Evolutionary conservation across 2,329 filamentous ascomycete genomes (phyloP).

Genomic region (Cercospora citrullina): DNA sequence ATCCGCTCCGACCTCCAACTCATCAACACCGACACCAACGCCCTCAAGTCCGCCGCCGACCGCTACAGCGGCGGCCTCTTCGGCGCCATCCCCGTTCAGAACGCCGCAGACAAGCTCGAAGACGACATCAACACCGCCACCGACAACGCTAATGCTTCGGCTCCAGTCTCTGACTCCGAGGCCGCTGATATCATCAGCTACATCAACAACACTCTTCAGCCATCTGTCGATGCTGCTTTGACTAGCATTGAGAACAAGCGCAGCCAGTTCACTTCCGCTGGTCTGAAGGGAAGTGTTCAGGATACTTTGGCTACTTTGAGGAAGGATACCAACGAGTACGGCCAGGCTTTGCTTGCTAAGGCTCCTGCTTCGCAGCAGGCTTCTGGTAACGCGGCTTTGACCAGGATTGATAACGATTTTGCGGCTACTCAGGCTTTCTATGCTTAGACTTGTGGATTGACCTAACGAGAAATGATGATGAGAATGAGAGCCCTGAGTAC

Average conservation of each 20-base stretch:
- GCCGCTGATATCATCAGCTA: conserved; percentile 25
- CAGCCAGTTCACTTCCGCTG: background rate
- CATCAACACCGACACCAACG: conserved; percentile 25
- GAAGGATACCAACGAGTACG: background rate
- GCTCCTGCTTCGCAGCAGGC: conserved; percentile 17
- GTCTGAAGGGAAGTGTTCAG: conserved; percentile 11
- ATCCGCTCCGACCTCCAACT: conserved; percentile 19
- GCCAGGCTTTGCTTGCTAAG: background rate
- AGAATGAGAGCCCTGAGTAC: background rate
- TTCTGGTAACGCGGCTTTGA: conserved; percentile 20
- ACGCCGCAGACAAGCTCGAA: conserved; percentile 20
- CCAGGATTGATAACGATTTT: conserved; percentile 45
- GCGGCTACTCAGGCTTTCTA: conserved; percentile 14
- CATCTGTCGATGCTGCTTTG: conserved; percentile 3
- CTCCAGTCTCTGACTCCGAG: conserved; percentile 17
- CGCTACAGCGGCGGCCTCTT: conserved; percentile 25
- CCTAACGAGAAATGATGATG: background rate
- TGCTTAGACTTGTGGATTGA: background rate
- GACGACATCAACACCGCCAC: conserved; percentile 27
- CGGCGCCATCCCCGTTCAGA: conserved; percentile 22
- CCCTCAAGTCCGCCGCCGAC: conserved; percentile 21
- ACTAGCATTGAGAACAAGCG: background rate
- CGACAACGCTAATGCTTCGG: conserved; percentile 18
- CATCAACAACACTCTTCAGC: conserved; percentile 29
- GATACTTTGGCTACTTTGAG: background rate